Evolutionary conservation across 306 rosid genomes (phyloP).

Genomic region (Mimosa pudica): DNA sequence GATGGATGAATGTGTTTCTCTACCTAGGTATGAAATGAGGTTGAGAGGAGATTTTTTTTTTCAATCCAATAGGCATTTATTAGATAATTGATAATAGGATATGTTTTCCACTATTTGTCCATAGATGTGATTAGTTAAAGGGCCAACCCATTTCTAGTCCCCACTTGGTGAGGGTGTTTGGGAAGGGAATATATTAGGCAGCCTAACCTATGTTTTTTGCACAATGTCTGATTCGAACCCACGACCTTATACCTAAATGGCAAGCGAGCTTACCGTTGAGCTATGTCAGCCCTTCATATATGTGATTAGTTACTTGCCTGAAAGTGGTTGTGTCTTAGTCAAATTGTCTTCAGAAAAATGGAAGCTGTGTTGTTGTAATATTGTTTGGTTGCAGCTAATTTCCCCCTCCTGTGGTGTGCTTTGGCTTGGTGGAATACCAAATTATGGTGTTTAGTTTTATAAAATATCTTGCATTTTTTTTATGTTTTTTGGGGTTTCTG

Average conservation of each 20-base stretch:
- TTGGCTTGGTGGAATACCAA: constrained; percentile 2
- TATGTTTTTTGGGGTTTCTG: background rate
- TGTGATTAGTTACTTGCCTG: too few species aligned
- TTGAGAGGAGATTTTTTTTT: too few species aligned
- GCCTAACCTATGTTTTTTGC: too few species aligned
- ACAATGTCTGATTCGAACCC: too few species aligned
- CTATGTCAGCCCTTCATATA: too few species aligned
- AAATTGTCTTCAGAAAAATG: background rate
- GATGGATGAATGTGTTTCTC: constrained; percentile 3
- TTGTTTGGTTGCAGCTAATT: background rate
- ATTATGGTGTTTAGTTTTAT: constrained; percentile 10
- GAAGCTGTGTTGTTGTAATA: constrained; percentile 16
- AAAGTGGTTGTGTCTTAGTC: constrained; percentile 1
- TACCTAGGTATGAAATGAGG: constrained; percentile 34
- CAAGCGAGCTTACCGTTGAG: too few species aligned
- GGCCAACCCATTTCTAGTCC: too few species aligned
- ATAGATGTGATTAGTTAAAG: too few species aligned
- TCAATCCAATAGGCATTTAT: constrained; percentile 31
- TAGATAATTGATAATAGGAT: background rate
- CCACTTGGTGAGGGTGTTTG: too few species aligned
- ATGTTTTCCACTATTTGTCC: too few species aligned
- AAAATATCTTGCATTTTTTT: background rate
- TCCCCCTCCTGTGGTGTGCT: background rate
- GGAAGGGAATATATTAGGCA: too few species aligned
- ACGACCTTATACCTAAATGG: too few species aligned